Evolutionary conservation across 495 filamentous ascomycete genomes (phyloP), one percentile per base, ranked within the genome.

Genomic region (Neurospora intermedia): DNA sequence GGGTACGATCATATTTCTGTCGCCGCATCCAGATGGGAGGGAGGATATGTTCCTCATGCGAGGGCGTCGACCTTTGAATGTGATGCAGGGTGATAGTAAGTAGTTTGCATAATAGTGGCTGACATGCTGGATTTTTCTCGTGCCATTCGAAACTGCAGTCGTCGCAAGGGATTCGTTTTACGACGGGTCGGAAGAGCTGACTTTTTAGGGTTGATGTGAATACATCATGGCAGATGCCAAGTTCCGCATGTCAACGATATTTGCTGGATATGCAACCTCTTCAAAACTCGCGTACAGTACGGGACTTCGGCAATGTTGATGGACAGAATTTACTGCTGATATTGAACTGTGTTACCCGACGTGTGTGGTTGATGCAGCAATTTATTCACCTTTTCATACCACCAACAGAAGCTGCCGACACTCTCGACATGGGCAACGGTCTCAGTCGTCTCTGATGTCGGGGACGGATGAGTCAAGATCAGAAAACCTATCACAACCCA

Each of bases 21-120:
- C 86, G 13, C 86, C 86, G 72, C 88, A 87, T 15, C 86, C 85
- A 0, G 86, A 88, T 1, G 86, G 88, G 4, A 88, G 78, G 13
- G 86, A 88, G 4, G 86, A 87, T 43, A 87, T 48, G 41, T 80
- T 79, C 70, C 82, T 86, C 23, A 80, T 66, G 54, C 54, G 27
- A 8, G 35, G 6, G 27, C 54, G 6, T 66, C 27, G 27, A 35
- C 15, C 54, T 66, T 66, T 13, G 3, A 66, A 66, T 38, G 15
- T 16, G 27, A 27, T 66, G 54, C 7, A 35, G 23, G 54, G 54
- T 66, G 54, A 35, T 35, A 66, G 23, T 27, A 66, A 13, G 54
- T 10, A 9, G 6, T 66, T 66, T 2, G 15, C 13, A 62, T 18
- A 13, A 35, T 16, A 13, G 13, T 35, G 27, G 54, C 23, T 66